Evolutionary conservation across 495 filamentous ascomycete species (phyloP), one percentile per base, ranked within the genome.

Genomic region (Bathelium albidoporum): DNA sequence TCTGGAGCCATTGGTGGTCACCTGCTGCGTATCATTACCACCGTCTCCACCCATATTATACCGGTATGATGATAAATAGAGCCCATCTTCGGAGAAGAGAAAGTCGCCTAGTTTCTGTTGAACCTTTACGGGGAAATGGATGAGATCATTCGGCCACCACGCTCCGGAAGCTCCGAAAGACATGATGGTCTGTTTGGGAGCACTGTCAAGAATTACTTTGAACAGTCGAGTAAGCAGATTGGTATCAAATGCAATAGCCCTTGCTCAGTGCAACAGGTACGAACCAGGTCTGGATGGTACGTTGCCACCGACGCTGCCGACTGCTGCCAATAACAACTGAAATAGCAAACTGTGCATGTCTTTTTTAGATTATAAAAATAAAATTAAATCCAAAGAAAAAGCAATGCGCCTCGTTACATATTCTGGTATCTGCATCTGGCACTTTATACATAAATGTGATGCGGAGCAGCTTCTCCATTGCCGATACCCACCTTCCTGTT

Each of bases 41-140:
- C 64, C 64, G 29, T 66, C 64, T 10, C 61, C 64, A n/a, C 64
- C 64, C 61, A 66, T 60, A 29, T 66, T 66, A 41, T 66, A 66
- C 2, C 64, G 61, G 32, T 64, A 66, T 1, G 64, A 66, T 5
- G 52, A 59, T 26, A 66, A 34, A n/a, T 63, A 43, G 12, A 66
- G 20, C 14, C 64, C 64, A 60, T 66, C 32, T 29, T 66, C 53
- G 16, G 64, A 66, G 58, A 66, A 66, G 20, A 66, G 55, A 31
- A 66, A 60, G n/a, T 66, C 28, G 26, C 45, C 61, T 14, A 66
- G 52, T 16, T 45, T 32, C 31, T 59, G 14, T 36, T 63, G 64
- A 22, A 31, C 52, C 4, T 60, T 41, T 7, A 18, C 28, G 11
- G 64, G 64, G 44, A 66, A 66, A 44, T 63, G 64, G n/a, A 63